A percentile compares a stretch with the other conserved stretches of the same genome.
phyloP scores from a whole-genome alignment of 495 filamentous ascomycete genomes.

The Hypoxylon intermedium region DNA sequence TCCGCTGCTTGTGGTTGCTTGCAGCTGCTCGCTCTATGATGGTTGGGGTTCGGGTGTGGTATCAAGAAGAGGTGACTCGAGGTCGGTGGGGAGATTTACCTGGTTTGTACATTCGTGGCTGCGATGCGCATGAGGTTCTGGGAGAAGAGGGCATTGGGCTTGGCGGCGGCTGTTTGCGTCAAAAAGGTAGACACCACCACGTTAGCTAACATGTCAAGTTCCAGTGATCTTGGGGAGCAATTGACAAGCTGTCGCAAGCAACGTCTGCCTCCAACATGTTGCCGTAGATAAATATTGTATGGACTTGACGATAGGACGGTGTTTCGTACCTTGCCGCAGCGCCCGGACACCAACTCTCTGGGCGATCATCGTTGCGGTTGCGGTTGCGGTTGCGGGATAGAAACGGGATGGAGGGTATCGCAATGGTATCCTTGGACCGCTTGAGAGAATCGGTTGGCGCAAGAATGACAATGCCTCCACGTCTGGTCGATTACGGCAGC shows the following conservation, averaged over 20 bases:
- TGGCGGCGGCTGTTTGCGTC: conserved; percentile 46
- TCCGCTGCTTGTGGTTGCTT: no score
- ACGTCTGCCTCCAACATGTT: no score
- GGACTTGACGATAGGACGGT: conserved; percentile 3
- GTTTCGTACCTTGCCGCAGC: conserved; percentile 70
- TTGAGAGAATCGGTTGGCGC: not conserved
- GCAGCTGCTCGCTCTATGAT: no score
- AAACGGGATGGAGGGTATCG: conserved; percentile 3
- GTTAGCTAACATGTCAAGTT: not conserved
- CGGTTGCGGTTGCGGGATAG: conserved; percentile 12
- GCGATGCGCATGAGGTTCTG: conserved; percentile 45
- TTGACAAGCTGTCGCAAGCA: conserved; percentile 1
- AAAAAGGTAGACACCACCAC: conserved; percentile 2
- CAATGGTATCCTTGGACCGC: conserved; percentile 9
- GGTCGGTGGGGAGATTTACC: conserved; percentile 50
- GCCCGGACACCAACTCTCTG: conserved; percentile 71
- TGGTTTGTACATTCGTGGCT: conserved; percentile 57
- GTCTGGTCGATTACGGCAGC: no score
- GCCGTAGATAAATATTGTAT: no score
- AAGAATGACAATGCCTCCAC: not conserved
- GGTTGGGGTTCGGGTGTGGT: not conserved
- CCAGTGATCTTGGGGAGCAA: conserved; percentile 1
- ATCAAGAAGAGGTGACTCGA: not conserved
- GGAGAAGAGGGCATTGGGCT: conserved; percentile 55
- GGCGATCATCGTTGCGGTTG: conserved; percentile 63